Base-by-base conservation (phyloP, 352 stramenopile genomes). In the Globisporangium sylvaticum region DNA sequence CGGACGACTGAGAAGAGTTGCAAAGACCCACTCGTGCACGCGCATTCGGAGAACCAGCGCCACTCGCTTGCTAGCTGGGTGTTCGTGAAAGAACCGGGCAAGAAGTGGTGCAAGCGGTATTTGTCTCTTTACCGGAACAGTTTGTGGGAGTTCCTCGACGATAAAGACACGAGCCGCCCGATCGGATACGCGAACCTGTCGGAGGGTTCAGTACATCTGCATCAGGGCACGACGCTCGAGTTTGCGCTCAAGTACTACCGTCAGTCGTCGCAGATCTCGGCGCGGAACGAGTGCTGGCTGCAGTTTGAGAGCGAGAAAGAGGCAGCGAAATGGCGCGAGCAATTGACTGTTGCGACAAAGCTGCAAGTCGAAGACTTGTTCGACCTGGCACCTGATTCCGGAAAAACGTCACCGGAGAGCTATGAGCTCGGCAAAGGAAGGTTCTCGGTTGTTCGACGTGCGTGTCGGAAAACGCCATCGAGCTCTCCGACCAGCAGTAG, bases 351-450 rank as follows among this genome's bases (percentile, higher is more conserved):
- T 1, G 80, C 77, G 27, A 70, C 69, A 4, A 81, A 80, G 50
- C 58, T 92, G 44, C 77, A 86, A 52, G 66, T 88, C 20, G 84
- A 92, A 5, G 81, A 90, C 58, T 64, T 92, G 12, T 92, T 92
- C 62, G 84, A 91, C 58, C 67, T 91, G 14, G 70, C 68, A 9
- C 81, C 83, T 1, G 79, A 88, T 65, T 78, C 74, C 0, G 77
- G 64, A 25, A 62, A 50, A n/a, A 15, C 65, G 24, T 46, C 73
- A 0, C 37, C 74, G n/a, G 80, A 85, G 32, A 74, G 67, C 27
- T 84, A 90, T 59, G 87, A 94, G 65, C 75, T 94, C 4, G 87
- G 87, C n/a, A 89, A 92, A 80, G 87, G 87, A 32, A 81, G 87
- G 0, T 94, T 94, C 56, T 89, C 87, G 1, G 74, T 87, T n/a